These are phyloP conservation scores for Mycosphaerella arachidis DNA, from an alignment of 2,329 filamentous ascomycete genomes.

Conservation along the genomic window DNA sequence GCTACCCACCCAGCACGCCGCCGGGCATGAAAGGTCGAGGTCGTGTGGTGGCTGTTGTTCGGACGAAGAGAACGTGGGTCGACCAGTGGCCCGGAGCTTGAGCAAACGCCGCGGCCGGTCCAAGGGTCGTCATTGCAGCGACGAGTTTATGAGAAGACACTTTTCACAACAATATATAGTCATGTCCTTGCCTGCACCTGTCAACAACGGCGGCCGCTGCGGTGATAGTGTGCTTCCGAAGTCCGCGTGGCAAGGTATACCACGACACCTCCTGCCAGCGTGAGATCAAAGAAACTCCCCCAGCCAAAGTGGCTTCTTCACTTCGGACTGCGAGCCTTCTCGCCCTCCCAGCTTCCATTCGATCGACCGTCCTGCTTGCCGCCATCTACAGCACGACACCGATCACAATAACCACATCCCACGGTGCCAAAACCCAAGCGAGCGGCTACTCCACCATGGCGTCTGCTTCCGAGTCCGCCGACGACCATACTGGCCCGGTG, in stretches of 20 bases:
- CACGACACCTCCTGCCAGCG: background rate
- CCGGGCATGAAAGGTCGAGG: background rate
- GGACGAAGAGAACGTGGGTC: no score
- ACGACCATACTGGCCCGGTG: conserved; percentile 13
- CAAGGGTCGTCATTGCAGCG: background rate
- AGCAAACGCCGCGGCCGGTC: no score
- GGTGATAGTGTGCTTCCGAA: background rate
- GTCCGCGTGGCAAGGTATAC: background rate
- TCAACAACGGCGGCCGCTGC: background rate
- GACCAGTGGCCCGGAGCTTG: no score
- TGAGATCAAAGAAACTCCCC: background rate
- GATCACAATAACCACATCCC: background rate
- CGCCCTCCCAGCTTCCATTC: conserved; percentile 1
- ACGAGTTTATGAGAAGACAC: background rate
- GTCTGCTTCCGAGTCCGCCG: conserved; percentile 21
- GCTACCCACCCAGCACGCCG: no score
- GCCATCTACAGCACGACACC: background rate
- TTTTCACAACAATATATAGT: background rate
- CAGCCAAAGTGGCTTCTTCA: background rate
- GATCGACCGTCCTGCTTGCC: conserved; percentile 3
- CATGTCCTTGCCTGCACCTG: background rate
- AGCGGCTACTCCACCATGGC: conserved; percentile 30
- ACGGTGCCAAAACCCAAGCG: no score
- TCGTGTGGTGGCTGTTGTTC: background rate
- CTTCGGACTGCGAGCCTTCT: background rate